Evolutionary conservation across 345 rosid genomes (phyloP), one percentile per base, ranked within the genome.

Genomic region (Pistacia integerrima): DNA sequence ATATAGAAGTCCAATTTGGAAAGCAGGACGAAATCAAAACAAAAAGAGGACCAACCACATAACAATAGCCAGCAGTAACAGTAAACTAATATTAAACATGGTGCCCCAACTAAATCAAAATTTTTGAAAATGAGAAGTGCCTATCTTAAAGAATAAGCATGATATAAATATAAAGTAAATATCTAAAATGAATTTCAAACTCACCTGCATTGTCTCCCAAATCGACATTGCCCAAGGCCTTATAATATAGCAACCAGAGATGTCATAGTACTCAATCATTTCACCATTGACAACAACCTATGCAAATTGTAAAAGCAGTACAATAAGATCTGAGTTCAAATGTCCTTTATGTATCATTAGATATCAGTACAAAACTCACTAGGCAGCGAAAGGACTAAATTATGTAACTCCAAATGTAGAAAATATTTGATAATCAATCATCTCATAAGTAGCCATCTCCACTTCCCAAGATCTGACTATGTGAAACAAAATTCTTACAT

Each of bases 211-310:
- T 81, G 72, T 85, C 83, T 96, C 97, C 99, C 99, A 96, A 81
- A 96, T 89, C 4, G 93, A 76, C 92, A 96, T 96, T 61, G 99
- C 87, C 97, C 99, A 96, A 58, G 98, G 97, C 93, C 98, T 88
- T 77, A 96, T 88, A 74, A 93, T 93, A 74, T 96, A 96, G 82
- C 98, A 93, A 25, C 98, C 99, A 77, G 99, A 96, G 70, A 92
- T 92, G 68, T 96, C 99, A 75, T 93, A 96, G 83, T 96, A 96
- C 65, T 96, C 99, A 0, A 96, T 96, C 99, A 93, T 92, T 81
- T 96, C 93, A 30, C 88, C 89, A 66, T 88, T 88, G 80, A 93
- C 97, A 86, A 92, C 92, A 72, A 93, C 98, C 99, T 96, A 71
- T 8, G 82, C 6, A 83, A 16, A 67, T 48, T 75, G 46, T 46